A percentile compares a stretch with the other conserved stretches of the same genome.
Conservation (phyloP, 2,329 filamentous ascomycete species). For the Aspergillus sp. region DNA sequence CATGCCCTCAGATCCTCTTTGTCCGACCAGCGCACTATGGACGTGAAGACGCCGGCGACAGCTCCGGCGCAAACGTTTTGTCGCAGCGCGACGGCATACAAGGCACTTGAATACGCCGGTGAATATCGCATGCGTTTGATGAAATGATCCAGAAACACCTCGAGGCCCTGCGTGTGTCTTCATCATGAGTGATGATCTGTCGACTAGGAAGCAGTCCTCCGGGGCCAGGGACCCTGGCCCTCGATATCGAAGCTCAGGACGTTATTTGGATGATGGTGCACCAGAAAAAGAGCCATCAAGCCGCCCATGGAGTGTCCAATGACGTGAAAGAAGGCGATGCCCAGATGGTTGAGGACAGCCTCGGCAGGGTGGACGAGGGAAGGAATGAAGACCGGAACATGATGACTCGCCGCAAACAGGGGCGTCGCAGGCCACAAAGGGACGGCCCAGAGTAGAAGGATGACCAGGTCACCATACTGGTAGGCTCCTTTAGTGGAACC, state of each 20-base stretch:
- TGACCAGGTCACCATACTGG: conserved; percentile 6
- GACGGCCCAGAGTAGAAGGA: conserved; percentile 1
- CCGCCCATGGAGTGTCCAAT: conserved; percentile 22
- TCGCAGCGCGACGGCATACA: conserved; percentile 15
- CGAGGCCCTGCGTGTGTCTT: conserved; percentile 1
- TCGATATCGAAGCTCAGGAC: conserved; percentile 19
- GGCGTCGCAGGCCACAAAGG: conserved; percentile 16
- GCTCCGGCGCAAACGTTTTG: conserved; percentile 11
- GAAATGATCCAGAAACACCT: conserved; percentile 14
- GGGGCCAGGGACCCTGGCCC: conserved; percentile 14
- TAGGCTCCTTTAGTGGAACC: conserved; percentile 21
- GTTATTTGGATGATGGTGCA: conserved; percentile 6
- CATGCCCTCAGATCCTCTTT: conserved; percentile 10
- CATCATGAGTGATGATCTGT: conserved; percentile 14
- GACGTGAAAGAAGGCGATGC: conserved; percentile 14
- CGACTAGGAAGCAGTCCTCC: conserved; percentile 21
- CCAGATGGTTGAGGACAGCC: conserved; percentile 12
- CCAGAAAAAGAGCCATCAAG: conserved; percentile 14
- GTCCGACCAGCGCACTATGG: conserved; percentile 17
- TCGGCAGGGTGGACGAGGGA: conserved; percentile 17
- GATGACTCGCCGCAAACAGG: conserved; percentile 17
- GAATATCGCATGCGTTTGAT: conserved; percentile 9
- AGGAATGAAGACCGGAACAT: conserved; percentile 14
- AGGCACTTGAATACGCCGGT: conserved; percentile 6
- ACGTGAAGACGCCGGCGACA: conserved; percentile 15